phyloP scores from a whole-genome alignment of 495 filamentous ascomycete genomes.

The Pyrenula massariospora region DNA sequence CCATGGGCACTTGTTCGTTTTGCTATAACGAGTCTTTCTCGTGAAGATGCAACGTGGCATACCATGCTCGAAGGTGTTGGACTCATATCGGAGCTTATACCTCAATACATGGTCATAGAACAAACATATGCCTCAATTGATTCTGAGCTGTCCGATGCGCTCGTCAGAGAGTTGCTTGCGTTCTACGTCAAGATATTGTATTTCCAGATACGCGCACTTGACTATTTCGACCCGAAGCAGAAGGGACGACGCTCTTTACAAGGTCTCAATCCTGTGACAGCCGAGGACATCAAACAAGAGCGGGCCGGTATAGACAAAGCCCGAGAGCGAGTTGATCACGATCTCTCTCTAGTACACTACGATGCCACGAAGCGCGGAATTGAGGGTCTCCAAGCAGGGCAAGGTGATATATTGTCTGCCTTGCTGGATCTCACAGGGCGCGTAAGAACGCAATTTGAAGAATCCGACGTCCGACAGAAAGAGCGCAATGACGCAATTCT shows the following conservation, averaged over 20 bases:
- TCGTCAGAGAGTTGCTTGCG: slow-evolving; percentile 3
- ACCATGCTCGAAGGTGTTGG: too few species aligned
- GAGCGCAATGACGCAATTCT: too few species aligned
- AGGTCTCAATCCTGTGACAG: slow-evolving; percentile 7
- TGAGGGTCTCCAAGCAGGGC: slow-evolving; percentile 6
- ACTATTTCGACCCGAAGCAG: slow-evolving; percentile 5
- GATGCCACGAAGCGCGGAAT: slow-evolving; percentile 8
- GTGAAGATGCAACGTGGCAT: slow-evolving; percentile 5
- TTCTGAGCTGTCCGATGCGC: slow-evolving; percentile 1
- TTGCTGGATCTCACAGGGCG: too few species aligned
- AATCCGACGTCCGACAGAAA: too few species aligned
- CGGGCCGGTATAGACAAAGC: slow-evolving; percentile 1
- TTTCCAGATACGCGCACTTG: slow-evolving; percentile 5
- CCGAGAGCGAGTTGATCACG: slow-evolving; percentile 2
- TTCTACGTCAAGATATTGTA: slow-evolving; percentile 6
- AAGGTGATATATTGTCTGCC: too few species aligned
- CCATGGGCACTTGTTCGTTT: slow-evolving; percentile 8
- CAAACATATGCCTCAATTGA: slow-evolving; percentile 7
- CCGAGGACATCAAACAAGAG: slow-evolving; percentile 3
- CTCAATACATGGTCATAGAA: too few species aligned
- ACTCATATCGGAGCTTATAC: too few species aligned
- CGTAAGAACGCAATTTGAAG: too few species aligned
- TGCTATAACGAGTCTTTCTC: slow-evolving; percentile 3
- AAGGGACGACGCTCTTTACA: slow-evolving; percentile 2
- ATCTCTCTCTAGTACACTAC: slow-evolving; percentile 6